Conservation (phyloP, 139 green algal species). For the Chlorella ohadii region DNA sequence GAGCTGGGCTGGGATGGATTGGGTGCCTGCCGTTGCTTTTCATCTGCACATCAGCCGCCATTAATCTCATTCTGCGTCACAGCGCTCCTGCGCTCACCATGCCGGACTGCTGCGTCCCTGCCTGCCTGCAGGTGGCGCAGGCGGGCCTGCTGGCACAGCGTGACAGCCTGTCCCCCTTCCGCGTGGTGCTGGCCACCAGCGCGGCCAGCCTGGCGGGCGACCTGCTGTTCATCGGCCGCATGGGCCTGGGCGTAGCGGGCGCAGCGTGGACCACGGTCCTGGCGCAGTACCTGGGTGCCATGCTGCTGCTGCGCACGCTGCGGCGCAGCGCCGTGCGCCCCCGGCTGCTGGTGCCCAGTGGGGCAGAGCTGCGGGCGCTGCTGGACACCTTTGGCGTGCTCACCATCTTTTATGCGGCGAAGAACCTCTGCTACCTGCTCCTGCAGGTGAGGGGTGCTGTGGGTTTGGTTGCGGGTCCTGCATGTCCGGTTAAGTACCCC, state of each 20-base stretch:
- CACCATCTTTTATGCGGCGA: slow-evolving; percentile 71
- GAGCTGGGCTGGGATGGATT: no score
- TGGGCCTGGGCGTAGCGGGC: slow-evolving; percentile 65
- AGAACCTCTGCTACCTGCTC: slow-evolving; percentile 73
- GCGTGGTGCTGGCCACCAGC: slow-evolving; percentile 55
- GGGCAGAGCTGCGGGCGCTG: slow-evolving; percentile 27
- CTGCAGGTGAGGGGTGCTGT: slow-evolving; percentile 46
- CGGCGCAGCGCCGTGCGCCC: slow-evolving; percentile 9
- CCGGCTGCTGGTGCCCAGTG: slow-evolving; percentile 13
- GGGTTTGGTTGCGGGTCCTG: no score
- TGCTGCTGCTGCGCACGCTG: slow-evolving; percentile 36
- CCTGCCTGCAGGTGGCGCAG: slow-evolving; percentile 36
- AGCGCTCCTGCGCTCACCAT: neutral
- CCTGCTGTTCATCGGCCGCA: slow-evolving; percentile 60
- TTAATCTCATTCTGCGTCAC: no score
- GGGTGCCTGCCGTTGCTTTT: no score
- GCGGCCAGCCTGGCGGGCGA: slow-evolving; percentile 67
- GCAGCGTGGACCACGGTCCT: slow-evolving; percentile 70
- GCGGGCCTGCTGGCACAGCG: slow-evolving; percentile 54
- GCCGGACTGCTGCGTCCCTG: no score
- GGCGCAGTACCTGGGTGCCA: slow-evolving; percentile 53
- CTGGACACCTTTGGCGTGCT: slow-evolving; percentile 59
- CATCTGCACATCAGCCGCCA: no score
- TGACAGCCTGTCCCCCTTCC: slow-evolving; percentile 62
- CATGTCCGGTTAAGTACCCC: no score